Evolutionary conservation across 208 protist species (phyloP), one percentile per base, ranked within the genome.

Genomic region (Balamuthia mandrillaris): DNA sequence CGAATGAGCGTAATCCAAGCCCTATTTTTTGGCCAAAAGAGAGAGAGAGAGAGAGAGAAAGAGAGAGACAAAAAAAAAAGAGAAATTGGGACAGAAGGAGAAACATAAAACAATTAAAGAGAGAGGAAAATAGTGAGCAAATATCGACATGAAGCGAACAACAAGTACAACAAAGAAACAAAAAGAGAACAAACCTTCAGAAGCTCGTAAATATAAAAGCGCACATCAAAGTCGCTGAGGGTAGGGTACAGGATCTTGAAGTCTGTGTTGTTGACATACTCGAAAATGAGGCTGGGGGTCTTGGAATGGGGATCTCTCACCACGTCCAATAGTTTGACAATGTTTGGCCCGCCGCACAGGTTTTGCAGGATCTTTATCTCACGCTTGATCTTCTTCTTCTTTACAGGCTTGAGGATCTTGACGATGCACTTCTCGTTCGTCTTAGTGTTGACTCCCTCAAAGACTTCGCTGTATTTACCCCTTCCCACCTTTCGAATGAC

Each of bases 401-500:
- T 98, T 0, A 99, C 97, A 1, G 97, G 97, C 87, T 98, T 98
- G 3, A 99, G 90, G 42, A 99, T 94, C 93, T 99, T 99, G 16
- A 84, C 45, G 70, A 79, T 79, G 70, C 70, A 79, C 9, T 79
- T 79, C 45, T 79, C 70, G 52, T 42, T 44, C 29, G 70, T 79
- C 10, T 60, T 49, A 4, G 68, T 29, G 29, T 78, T 78, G 45
- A 96, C 89, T 0, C 96, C 96, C 45, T 98, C 93, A 91, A 99
- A 99, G 3, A 99, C 98, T 90, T 99, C 98, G 58, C 94, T 98
- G 93, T 99, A 99, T 93, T 99, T 99, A 44, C 96, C 96, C 4
- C 94, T 90, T 5, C 97, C 97, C 35, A 99, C 94, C 87, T 98
- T 98, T 45, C 93, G 85, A 12, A 95, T 87, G 29, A 99, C 92